These are phyloP conservation scores for Diophrys sp. DNA, from an alignment of 73 alveolate species.

Conservation along the genomic window DNA sequence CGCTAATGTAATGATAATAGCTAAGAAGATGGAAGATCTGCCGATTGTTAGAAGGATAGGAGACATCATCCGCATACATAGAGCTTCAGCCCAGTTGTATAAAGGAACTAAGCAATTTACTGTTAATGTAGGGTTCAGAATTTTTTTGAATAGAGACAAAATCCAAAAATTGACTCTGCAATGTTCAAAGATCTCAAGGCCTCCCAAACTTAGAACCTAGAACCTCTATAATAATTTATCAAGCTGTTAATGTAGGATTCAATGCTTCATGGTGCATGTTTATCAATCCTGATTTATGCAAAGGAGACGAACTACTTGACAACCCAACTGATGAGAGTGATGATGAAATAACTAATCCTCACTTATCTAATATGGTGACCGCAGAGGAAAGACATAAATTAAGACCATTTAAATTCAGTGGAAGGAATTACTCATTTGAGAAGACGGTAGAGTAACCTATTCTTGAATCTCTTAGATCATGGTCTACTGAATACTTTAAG, in stretches of 20 bases:
- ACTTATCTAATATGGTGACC: not conserved
- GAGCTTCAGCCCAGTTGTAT: slow-evolving; percentile 38
- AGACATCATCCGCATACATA: slow-evolving; percentile 47
- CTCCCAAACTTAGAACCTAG: too few species aligned
- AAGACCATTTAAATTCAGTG: slow-evolving; percentile 24
- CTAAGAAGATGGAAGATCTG: slow-evolving; percentile 49
- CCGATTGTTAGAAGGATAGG: slow-evolving; percentile 52
- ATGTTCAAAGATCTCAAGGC: too few species aligned
- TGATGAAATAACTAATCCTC: not conserved
- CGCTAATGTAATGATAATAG: slow-evolving; percentile 31
- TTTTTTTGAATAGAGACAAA: too few species aligned
- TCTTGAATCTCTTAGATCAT: too few species aligned
- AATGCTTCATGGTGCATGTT: slow-evolving; percentile 39
- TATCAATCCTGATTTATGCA: too few species aligned
- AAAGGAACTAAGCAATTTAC: slow-evolving; percentile 38
- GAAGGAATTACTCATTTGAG: slow-evolving; percentile 30
- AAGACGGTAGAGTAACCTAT: too few species aligned
- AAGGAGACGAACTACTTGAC: too few species aligned
- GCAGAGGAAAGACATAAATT: slow-evolving; percentile 11
- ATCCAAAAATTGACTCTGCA: too few species aligned
- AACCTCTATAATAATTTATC: too few species aligned
- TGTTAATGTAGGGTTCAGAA: slow-evolving; percentile 40
- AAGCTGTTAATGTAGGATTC: slow-evolving; percentile 23
- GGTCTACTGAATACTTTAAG: too few species aligned
- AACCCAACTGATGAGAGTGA: too few species aligned